phyloP scores from a whole-genome alignment of 345 rosid genomes.

The Salix suchowensis region DNA sequence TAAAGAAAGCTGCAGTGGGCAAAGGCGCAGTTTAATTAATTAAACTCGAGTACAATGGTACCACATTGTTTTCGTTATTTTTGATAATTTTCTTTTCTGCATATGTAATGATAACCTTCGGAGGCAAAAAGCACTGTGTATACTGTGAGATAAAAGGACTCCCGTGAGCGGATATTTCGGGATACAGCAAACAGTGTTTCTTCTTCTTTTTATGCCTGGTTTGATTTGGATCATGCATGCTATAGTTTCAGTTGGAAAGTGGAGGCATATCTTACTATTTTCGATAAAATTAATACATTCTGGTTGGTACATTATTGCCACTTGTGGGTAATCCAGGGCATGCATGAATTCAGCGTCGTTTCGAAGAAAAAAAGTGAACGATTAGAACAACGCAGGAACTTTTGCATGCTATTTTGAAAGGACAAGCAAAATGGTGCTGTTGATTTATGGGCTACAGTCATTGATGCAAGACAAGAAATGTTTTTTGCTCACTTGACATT shows the following conservation, averaged over 20 bases:
- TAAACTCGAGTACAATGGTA: not conserved
- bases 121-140: slow-evolving; percentile 3
- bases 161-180: slow-evolving; percentile 13
- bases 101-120: too few species aligned
- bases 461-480: not conserved
- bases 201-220: not conserved
- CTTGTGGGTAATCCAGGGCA: not conserved
- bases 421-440: not conserved
- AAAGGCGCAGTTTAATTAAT: too few species aligned
- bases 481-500: not conserved
- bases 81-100: not conserved
- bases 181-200: not conserved
- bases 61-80: too few species aligned
- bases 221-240: not conserved
- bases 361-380: not conserved
- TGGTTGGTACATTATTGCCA: not conserved
- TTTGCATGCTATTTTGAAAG: not conserved
- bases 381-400: not conserved
- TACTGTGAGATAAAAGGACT: not conserved
- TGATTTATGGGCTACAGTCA: not conserved
- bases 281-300: not conserved
- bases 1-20: not conserved
- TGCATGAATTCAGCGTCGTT: not conserved
- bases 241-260: not conserved
- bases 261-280: not conserved